Evolutionary conservation across 768 basidiomycete species (phyloP), one percentile per base, ranked within the genome.

Genomic region (Xerocomellus intermedius): DNA sequence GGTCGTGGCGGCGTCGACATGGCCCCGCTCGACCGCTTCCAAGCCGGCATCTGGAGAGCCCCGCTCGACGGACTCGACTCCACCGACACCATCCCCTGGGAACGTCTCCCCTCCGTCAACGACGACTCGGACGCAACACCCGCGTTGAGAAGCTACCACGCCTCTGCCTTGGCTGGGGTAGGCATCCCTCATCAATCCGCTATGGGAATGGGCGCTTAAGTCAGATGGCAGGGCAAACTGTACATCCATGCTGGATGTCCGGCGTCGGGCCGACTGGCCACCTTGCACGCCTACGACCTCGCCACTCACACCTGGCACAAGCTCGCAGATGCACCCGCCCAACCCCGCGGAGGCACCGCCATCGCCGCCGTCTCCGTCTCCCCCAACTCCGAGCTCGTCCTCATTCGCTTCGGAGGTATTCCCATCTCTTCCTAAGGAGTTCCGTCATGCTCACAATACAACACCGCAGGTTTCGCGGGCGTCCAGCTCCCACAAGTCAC

Each of bases 211-310:
- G 26, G 32, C 19, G 41, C 32, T 57, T 2, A 48, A 48, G 6
- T n/a, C 17, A 8, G 5, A 6, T 14, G 8, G 8, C 16, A 75
- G 73, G n/a, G 54, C 16, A 69, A 58, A 24, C 50, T 76, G 13
- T 75, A 72, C 60, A 58, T 77, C 4, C 78, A 78, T 52, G 76
- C 75, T 1, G 76, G 75, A 13, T 77, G 77, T 42, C 76, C 75
- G 0, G 48, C 61, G 0, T 58, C 64, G 14, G 77, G 77, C 12
- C 71, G 77, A 24, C 67, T 76, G 5, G 49, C 60, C 14, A 61
- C 69, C 4, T 57, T 78, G 30, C 73, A 77, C 51, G 62, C 72
- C 13, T 71, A 74, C 59, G 64, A 72, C 49, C 50, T 74, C 38
- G 21, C 50, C 7, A 62, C 60, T 4, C 56, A 61, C 7, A 48